phyloP scores from a whole-genome alignment of 2,329 filamentous ascomycete species.

The Periconia sp. region DNA sequence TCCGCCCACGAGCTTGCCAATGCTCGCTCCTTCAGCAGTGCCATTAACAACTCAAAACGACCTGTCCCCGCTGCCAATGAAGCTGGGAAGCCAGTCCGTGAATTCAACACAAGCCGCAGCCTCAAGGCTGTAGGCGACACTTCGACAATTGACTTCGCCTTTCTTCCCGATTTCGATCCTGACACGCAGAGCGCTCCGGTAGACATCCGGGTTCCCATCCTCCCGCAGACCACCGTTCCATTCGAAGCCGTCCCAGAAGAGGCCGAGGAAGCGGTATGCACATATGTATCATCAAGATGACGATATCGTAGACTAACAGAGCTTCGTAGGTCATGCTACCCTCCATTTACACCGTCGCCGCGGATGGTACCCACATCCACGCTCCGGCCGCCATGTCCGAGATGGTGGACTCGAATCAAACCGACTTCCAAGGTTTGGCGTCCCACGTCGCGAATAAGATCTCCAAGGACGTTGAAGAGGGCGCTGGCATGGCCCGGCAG shows the following conservation, averaged over 20 bases:
- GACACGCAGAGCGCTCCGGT: slow-evolving; percentile 41
- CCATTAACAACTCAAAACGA: slow-evolving; percentile 51
- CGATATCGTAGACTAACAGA: slow-evolving; percentile 12
- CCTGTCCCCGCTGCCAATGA: slow-evolving; percentile 35
- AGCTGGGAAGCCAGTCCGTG: slow-evolving; percentile 44
- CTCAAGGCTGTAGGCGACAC: slow-evolving; percentile 59
- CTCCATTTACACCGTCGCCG: slow-evolving; percentile 58
- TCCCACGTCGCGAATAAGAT: slow-evolving; percentile 47
- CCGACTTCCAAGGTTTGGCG: slow-evolving; percentile 60
- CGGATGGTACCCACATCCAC: slow-evolving; percentile 50
- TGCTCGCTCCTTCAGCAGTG: slow-evolving; percentile 58
- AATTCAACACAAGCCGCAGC: slow-evolving; percentile 64
- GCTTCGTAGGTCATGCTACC: slow-evolving; percentile 53
- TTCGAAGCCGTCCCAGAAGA: slow-evolving; percentile 17
- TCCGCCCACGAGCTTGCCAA: slow-evolving; percentile 56
- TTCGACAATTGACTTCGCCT: slow-evolving; percentile 66
- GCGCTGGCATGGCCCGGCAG: slow-evolving; percentile 46
- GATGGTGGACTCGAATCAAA: slow-evolving; percentile 57
- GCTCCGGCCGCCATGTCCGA: slow-evolving; percentile 60
- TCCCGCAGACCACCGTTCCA: slow-evolving; percentile 34
- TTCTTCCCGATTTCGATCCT: slow-evolving; percentile 56
- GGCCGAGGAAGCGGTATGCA: slow-evolving; percentile 24
- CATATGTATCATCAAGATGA: slow-evolving; percentile 1
- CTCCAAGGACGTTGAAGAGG: slow-evolving; percentile 43
- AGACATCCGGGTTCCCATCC: slow-evolving; percentile 52